phyloP scores from a whole-genome alignment of 2,329 filamentous ascomycete genomes.

The Aspergillus felis region DNA sequence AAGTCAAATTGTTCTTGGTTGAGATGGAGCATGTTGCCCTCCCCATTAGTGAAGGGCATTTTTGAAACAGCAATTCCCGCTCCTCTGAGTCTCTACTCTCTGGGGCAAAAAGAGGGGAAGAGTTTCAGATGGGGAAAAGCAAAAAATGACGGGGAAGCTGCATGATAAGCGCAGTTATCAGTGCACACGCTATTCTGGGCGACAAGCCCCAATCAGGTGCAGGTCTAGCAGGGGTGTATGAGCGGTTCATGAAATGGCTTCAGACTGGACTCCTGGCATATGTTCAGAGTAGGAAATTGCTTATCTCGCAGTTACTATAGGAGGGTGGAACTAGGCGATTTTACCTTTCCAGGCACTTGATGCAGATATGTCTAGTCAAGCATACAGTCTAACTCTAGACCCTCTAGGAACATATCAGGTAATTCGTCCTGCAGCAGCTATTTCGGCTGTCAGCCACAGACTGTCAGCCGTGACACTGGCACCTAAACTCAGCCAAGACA shows the following conservation, averaged over 20 bases:
- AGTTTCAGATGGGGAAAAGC: not conserved
- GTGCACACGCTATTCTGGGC: not conserved
- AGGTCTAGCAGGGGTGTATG: conserved; percentile 29
- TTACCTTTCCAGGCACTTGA: too few relatives aligned
- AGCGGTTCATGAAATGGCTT: conserved; percentile 32
- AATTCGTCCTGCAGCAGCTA: not conserved
- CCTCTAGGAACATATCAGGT: too few relatives aligned
- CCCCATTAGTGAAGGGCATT: not conserved
- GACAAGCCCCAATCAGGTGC: conserved; percentile 2
- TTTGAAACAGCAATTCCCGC: too few relatives aligned
- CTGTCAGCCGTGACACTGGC: not conserved
- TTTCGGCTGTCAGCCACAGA: not conserved
- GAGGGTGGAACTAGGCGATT: too few relatives aligned
- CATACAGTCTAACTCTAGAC: too few relatives aligned
- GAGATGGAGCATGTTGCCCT: conserved; percentile 3
- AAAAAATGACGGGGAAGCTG: not conserved
- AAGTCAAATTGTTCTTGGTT: conserved; percentile 11
- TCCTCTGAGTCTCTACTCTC: not conserved
- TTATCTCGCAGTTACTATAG: too few relatives aligned
- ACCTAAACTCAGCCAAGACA: not conserved
- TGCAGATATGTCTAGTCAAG: too few relatives aligned
- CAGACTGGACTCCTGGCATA: conserved; percentile 10
- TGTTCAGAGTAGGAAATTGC: too few relatives aligned
- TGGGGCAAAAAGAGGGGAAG: not conserved
- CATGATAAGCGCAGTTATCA: not conserved